A percentile compares a stretch with the other conserved stretches of the same genome.
Evolutionary conservation across 2,329 filamentous ascomycete species (phyloP).

Genomic region (Diaporthe helianthi): DNA sequence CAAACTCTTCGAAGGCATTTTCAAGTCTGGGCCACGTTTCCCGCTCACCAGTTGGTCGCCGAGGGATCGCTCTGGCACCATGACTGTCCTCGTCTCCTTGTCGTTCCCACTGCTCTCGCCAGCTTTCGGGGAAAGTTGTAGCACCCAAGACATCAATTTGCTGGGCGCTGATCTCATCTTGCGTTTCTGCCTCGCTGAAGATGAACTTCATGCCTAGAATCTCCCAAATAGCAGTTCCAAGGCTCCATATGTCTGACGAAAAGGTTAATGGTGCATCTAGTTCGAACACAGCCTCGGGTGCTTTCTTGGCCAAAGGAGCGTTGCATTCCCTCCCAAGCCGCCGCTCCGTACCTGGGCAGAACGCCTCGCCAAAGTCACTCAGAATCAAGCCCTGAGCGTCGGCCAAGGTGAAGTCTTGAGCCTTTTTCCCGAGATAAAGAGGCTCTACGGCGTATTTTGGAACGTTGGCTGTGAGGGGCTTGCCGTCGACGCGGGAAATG

Average conservation of each 20-base stretch:
- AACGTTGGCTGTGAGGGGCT: not conserved
- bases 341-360: constrained; percentile 37
- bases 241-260: constrained; percentile 38
- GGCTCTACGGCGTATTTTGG: not conserved
- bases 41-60: constrained; percentile 23
- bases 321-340: constrained; percentile 38
- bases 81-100: not conserved
- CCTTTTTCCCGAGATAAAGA: constrained; percentile 40
- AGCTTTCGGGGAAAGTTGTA: not conserved
- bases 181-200: constrained; percentile 35
- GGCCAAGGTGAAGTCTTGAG: constrained; percentile 40
- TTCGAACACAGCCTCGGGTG: constrained; percentile 8
- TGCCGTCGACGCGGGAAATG: not conserved
- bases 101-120: constrained; percentile 11
- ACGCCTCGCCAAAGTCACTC: constrained; percentile 46
- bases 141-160: constrained; percentile 37
- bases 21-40: constrained; percentile 39
- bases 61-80: not conserved
- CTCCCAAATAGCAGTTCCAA: constrained; percentile 38
- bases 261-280: not conserved
- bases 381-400: constrained; percentile 42
- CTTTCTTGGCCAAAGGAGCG: constrained; percentile 32
- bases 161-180: constrained; percentile 38
- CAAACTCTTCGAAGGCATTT: constrained; percentile 41
- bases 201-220: constrained; percentile 38